Percentiles rank a stretch among this genome's conserved stretches.
Evolutionary conservation across 192 early-diverging fungal genomes (phyloP).

Genomic region (Martensiomyces pterosporus): DNA sequence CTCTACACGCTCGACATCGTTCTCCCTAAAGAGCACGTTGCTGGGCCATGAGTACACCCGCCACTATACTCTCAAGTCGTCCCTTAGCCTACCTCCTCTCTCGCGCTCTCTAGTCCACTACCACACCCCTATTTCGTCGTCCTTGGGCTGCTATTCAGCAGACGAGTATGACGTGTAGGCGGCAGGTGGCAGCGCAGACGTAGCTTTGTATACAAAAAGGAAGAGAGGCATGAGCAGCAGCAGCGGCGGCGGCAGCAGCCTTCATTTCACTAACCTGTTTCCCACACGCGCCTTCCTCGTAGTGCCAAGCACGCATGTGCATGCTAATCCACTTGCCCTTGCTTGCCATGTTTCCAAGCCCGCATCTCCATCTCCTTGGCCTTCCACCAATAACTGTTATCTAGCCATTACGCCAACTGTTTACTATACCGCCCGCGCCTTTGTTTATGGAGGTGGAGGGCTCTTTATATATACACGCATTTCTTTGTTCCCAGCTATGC

Average conservation of each 20-base stretch:
- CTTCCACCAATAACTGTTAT: too few relatives aligned
- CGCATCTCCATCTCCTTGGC: too few relatives aligned
- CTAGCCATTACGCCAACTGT: too few relatives aligned
- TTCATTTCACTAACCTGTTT: neutral
- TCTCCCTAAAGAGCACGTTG: slow-evolving; percentile 15
- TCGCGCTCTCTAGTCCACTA: slow-evolving; percentile 28
- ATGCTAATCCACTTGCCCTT: too few relatives aligned
- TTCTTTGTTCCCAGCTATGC: too few relatives aligned
- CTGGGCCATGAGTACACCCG: slow-evolving; percentile 11
- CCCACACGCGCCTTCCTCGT: neutral
- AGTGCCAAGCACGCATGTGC: neutral
- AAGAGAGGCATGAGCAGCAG: too few relatives aligned
- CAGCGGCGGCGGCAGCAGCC: neutral
- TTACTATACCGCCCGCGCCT: too few relatives aligned
- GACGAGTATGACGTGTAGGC: slow-evolving; percentile 32
- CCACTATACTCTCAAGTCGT: slow-evolving; percentile 26
- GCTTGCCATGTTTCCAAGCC: too few relatives aligned
- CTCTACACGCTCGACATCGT: slow-evolving; percentile 34
- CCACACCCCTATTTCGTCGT: slow-evolving; percentile 18
- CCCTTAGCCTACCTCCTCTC: slow-evolving; percentile 16
- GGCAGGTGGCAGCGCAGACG: too few relatives aligned
- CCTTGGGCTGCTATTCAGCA: slow-evolving; percentile 29
- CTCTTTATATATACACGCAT: too few relatives aligned
- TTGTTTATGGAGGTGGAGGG: too few relatives aligned
- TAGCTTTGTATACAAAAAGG: too few relatives aligned